A percentile compares a stretch with the other conserved stretches of the same genome.
Conservation (phyloP, 2,329 filamentous ascomycete genomes). For the Ophiocordyceps camponoti-floridani region DNA sequence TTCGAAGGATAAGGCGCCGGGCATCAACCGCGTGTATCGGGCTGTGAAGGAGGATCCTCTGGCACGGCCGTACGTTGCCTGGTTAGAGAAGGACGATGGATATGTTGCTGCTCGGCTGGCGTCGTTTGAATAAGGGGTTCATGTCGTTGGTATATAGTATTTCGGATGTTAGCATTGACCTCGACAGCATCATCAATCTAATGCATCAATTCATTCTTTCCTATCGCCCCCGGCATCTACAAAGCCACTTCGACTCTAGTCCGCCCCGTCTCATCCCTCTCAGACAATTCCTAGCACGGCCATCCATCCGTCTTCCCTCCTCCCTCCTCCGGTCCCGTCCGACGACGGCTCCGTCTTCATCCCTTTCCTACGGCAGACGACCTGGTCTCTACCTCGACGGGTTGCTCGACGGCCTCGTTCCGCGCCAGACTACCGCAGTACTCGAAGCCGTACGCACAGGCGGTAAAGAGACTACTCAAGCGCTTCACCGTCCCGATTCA, state of each 20-base stretch:
- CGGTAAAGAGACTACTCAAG: conserved; percentile 20
- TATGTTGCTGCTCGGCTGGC: background rate
- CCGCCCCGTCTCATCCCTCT: conserved; percentile 9
- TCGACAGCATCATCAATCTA: too few relatives aligned
- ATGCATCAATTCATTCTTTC: too few relatives aligned
- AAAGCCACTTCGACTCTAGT: conserved; percentile 15
- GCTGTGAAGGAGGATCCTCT: background rate
- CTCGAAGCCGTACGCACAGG: conserved; percentile 14
- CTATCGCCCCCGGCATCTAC: background rate
- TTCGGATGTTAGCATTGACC: too few relatives aligned
- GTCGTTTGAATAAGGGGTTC: background rate
- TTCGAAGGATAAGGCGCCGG: background rate
- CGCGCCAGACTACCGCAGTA: conserved; percentile 14
- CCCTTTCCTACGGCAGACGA: conserved; percentile 14
- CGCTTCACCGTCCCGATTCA: conserved; percentile 16
- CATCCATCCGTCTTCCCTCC: too few relatives aligned
- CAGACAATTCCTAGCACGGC: background rate
- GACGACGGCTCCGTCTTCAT: conserved; percentile 5
- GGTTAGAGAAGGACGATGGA: background rate
- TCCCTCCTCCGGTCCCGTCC: too few relatives aligned
- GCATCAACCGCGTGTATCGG: background rate
- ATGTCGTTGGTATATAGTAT: background rate
- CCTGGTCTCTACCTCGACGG: conserved; percentile 19
- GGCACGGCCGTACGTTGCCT: background rate
- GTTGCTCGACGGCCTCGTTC: conserved; percentile 18